Evolutionary conservation across 2,329 filamentous ascomycete species (phyloP).

Genomic region (Colletotrichum sp.): DNA sequence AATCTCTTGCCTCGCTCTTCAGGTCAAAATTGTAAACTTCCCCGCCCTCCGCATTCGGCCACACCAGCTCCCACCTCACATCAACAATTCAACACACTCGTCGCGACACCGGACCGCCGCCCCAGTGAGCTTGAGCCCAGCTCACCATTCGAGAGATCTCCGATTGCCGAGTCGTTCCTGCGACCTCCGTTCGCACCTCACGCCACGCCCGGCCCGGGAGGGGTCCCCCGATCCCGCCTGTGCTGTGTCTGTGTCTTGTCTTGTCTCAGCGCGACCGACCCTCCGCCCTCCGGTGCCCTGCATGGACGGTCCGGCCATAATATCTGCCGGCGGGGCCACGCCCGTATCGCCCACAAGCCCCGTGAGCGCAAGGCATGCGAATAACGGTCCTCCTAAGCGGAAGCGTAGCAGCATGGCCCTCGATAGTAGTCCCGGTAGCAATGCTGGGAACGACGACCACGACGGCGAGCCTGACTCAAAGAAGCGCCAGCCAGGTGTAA

Average conservation of each 20-base stretch:
- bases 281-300: slow-evolving; percentile 26
- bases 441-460: slow-evolving; percentile 63
- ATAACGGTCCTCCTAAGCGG: slow-evolving; percentile 56
- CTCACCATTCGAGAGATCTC: slow-evolving; percentile 16
- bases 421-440: slow-evolving; percentile 67
- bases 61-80: slow-evolving; percentile 13
- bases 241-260: slow-evolving; percentile 8
- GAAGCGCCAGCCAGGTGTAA: slow-evolving; percentile 71
- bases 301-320: slow-evolving; percentile 54
- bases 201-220: slow-evolving; percentile 18
- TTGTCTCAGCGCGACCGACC: slow-evolving; percentile 17
- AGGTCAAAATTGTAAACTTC: slow-evolving; percentile 21
- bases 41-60: slow-evolving; percentile 24
- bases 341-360: slow-evolving; percentile 62
- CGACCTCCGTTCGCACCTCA: slow-evolving; percentile 10
- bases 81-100: slow-evolving; percentile 17
- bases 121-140: slow-evolving; percentile 18
- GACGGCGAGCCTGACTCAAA: slow-evolving; percentile 56
- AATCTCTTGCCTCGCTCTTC: slow-evolving; percentile 21
- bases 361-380: slow-evolving; percentile 55
- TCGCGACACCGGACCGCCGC: slow-evolving; percentile 25
- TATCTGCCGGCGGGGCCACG: slow-evolving; percentile 50
- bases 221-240: slow-evolving; percentile 22
- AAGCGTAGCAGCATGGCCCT: slow-evolving; percentile 61
- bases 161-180: slow-evolving; percentile 9